A percentile compares a stretch with the other conserved stretches of the same genome.
Conservation (phyloP, 2,329 filamentous ascomycete genomes). For the Cryphonectria radicalis region DNA sequence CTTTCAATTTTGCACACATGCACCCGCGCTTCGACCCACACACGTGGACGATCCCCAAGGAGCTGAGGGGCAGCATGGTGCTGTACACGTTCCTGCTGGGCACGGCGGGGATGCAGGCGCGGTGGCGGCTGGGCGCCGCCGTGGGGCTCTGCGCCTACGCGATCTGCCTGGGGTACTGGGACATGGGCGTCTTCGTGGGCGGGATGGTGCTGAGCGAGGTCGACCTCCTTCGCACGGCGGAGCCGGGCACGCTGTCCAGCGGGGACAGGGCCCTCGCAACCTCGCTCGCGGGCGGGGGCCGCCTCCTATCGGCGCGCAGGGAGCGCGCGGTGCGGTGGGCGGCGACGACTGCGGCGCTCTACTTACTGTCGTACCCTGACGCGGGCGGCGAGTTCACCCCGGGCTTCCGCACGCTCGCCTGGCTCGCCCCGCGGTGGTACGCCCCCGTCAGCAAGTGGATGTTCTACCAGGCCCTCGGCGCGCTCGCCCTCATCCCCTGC, state of each 20-base stretch:
- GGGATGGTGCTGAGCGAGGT: constrained; percentile 44
- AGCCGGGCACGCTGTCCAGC: constrained; percentile 20
- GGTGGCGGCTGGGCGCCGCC: constrained; percentile 40
- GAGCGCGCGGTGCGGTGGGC: constrained; percentile 36
- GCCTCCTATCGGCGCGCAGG: constrained; percentile 23
- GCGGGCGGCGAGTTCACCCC: constrained; percentile 45
- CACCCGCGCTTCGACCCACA: constrained; percentile 48
- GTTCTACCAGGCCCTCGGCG: constrained; percentile 46
- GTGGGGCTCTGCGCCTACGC: constrained; percentile 41
- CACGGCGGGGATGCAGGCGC: constrained; percentile 42
- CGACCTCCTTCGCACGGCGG: constrained; percentile 38
- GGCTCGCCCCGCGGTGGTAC: constrained; percentile 44
- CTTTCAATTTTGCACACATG: constrained; percentile 45
- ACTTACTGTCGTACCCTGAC: constrained; percentile 46
- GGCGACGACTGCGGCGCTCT: constrained; percentile 40
- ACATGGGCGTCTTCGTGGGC: constrained; percentile 46
- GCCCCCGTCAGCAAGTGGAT: constrained; percentile 43
- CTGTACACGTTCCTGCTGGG: constrained; percentile 46
- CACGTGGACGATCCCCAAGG: constrained; percentile 48
- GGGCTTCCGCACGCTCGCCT: constrained; percentile 41
- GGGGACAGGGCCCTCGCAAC: constrained; percentile 26
- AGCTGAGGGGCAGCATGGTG: constrained; percentile 46
- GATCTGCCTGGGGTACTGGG: constrained; percentile 43
- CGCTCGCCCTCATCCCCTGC: constrained; percentile 42
- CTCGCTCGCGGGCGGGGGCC: not conserved